Base-by-base conservation (phyloP, 768 basidiomycete species). In the Lactarius quietus region DNA sequence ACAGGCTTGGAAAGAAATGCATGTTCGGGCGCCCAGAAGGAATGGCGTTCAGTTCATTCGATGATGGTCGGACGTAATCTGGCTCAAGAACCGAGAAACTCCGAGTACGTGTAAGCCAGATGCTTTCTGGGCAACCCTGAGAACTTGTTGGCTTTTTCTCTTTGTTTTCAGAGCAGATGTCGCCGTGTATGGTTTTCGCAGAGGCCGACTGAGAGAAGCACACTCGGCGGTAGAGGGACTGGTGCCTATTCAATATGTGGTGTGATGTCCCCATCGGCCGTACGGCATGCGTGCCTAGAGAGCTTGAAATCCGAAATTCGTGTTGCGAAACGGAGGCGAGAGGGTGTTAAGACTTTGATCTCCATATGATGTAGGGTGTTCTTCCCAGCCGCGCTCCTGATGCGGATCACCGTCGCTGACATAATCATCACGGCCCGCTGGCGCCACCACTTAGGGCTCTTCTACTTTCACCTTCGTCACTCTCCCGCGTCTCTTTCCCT, bases 1-100 rank as follows among this genome's bases (percentile, higher is more conserved):
- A 45, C 35, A 31, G 23, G 38, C 33, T 61, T 35, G 55, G 55
- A 61, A 57, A 35, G 38, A 43, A 45, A 62, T 14, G 6, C 51
- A 18, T 45, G 48, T 28, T 23, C 35, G 36, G 57, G 31, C 31
- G 48, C 65, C 31, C 23, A 51, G 48, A 28, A 23, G 12, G n/a
- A 35, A 38, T 18, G 20, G 33, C 23, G 26, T 48, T 59, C 54
- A 20, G 52, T 45, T 48, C 45, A 60, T 20, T 51, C 36, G 33
- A 41, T n/a, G 43, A 48, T 65, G 12, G n/a, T 23, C 43, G 54
- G 64, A 65, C 64, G 64, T 65, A 61, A 61, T 61, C 43, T 65
- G 64, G 64, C 36, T n/a, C 28, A 20, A 65, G 64, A 65, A 65
- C 55, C 55, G 48, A 65, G 60, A n/a, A 29, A 41, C 17, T 14